Base-by-base conservation (phyloP, 805 yeast genomes). In the Lipomyces starkeyi region DNA sequence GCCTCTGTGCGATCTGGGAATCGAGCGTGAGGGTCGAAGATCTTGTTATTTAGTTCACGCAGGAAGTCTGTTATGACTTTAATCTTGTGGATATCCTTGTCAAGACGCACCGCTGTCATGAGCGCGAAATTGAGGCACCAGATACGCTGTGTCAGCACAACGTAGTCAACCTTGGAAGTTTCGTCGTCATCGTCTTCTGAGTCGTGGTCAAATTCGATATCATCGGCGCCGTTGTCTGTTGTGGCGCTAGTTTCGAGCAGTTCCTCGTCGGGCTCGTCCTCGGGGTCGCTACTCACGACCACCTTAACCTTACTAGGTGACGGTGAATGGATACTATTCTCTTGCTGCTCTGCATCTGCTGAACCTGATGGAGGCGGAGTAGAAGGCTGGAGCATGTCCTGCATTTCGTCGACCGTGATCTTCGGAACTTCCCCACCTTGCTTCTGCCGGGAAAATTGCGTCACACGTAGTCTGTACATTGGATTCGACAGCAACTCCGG, bases 1-100 rank as follows among this genome's bases (percentile, higher is more conserved):
- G 72, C 68, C 17, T 58, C 64, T 3, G 71, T 52, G 52, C 72
- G 70, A 40, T 69, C 72, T 8, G 64, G 62, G 52, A 37, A 64
- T 7, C 71, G 61, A 2, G 61, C 70, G 6, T 64, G 61, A 3
- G 66, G 67, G 60, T 69, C 66, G 32, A 60, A 67, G 8, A 69
- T 69, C 53, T 34, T 27, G 27, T 40, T 63, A 40, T 49, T 64
- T 5, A 69, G 37, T 13, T n/a, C 32, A 20, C 59, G 59, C 25
- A 69, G 59, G 20, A 60, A n/a, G 9, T 40, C 55, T 11, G 53
- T 34, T 20, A 61, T 25, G 37, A 65, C 40, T 14, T n/a, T 20
- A 20, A 64, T 22, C 54, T 69, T 69, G 11, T 29, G 63, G 52
- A 49, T 35, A 27, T 69, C 72, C 37, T 55, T 63, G 25, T 59